Base-by-base conservation (phyloP, 2,329 filamentous ascomycete species). In the Fusarium mangiferae region DNA sequence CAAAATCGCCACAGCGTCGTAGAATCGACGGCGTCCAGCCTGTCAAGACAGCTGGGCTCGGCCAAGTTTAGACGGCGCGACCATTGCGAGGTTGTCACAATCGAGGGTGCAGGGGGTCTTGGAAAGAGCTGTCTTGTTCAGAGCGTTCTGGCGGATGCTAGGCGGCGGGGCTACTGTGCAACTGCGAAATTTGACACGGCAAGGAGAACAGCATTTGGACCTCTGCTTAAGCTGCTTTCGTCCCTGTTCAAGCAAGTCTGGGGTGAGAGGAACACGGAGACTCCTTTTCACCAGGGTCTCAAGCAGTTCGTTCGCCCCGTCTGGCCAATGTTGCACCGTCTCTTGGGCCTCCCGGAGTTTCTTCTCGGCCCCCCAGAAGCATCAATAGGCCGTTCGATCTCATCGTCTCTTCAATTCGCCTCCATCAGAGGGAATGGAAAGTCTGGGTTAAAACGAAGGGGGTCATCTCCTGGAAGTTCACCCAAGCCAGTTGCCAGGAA, bases 311-410 rank as follows among this genome's bases (percentile, higher is more conserved):
- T 92, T 49, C 87, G 87, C 33, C 90, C 90, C 4, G 86, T 90
- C 20, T 92, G 90, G 90, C 89, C 89, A 13, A 88, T 88, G 83
- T 83, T 92, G 65, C 90, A 92, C 76, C 87, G 87, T 69, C 81
- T 90, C 5, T 84, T 92, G 11, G 89, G 88, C 6, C 84, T 92
- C 36, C 90, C 90, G 1, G 92, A 96, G 77, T 97, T 96, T 82
- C 83, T 92, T 12, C 84, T 92, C 26, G 89, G 89, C 7, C 81
- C 86, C 10, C 83, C 84, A 30, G 87, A 88, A 46, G 72, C 73
- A 56, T 73, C 78, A 8, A 65, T 82, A 14, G 68, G 78, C 13
- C 81, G 82, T 44, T 83, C 83, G 5, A 78, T 83, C 7, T 83
- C 84, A 12, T 81, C 81, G 9, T 77, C 79, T n/a, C 80, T 83